Evolutionary conservation across 2,329 filamentous ascomycete species (phyloP).

Genomic region (Cladophialophora bantiana): DNA sequence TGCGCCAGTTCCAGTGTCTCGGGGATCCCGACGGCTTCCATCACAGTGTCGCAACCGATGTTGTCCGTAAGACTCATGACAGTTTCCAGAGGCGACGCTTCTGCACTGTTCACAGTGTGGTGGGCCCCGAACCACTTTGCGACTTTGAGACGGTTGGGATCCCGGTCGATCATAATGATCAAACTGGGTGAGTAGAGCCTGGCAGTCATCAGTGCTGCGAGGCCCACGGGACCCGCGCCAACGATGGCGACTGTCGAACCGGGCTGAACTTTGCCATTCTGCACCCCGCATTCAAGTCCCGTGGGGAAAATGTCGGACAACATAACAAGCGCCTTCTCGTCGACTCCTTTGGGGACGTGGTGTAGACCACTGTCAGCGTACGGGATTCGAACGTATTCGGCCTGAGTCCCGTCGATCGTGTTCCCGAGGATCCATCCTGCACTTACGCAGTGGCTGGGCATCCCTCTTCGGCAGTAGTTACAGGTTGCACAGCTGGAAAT

Average conservation of each 20-base stretch:
- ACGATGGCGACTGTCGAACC: constrained; percentile 62
- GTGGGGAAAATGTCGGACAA: constrained; percentile 66
- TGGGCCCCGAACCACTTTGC: constrained; percentile 60
- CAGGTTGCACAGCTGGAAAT: constrained; percentile 62
- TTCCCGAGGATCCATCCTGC: constrained; percentile 65
- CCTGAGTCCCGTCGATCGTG: constrained; percentile 61
- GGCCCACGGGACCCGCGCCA: constrained; percentile 63
- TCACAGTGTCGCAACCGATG: constrained; percentile 63
- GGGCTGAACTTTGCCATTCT: constrained; percentile 60
- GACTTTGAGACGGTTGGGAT: constrained; percentile 56
- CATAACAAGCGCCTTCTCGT: constrained; percentile 56
- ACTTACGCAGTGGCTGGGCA: constrained; percentile 61
- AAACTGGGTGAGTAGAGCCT: constrained; percentile 61
- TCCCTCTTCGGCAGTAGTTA: constrained; percentile 58
- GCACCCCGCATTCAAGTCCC: constrained; percentile 61
- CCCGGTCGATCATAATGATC: constrained; percentile 61
- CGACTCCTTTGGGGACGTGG: constrained; percentile 51
- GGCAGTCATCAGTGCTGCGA: constrained; percentile 62
- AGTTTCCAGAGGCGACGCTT: constrained; percentile 47
- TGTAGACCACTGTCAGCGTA: constrained; percentile 60
- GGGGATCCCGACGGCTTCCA: constrained; percentile 64
- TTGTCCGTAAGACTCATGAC: constrained; percentile 58
- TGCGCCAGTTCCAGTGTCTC: constrained; percentile 63
- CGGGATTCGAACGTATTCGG: constrained; percentile 63
- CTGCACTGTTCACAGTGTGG: constrained; percentile 51